Evolutionary conservation across 2,329 filamentous ascomycete species (phyloP), one percentile per base, ranked within the genome.

Genomic region (Ceratocystis destructans): DNA sequence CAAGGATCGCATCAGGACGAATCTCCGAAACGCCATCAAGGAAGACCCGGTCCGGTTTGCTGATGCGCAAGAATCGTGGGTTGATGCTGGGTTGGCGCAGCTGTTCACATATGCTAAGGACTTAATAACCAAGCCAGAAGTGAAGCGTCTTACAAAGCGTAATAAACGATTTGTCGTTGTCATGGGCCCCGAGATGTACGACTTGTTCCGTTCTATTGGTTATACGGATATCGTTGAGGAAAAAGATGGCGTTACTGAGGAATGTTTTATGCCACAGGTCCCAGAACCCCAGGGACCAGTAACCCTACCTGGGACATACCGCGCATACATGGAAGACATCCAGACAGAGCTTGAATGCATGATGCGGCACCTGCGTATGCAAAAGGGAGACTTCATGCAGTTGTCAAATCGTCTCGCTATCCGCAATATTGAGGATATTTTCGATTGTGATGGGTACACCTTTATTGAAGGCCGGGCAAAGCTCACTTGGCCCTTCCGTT

Each of bases 91-190:
- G 0, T 74, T 79, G 2, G 64, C 71, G 5, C 81, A 80, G 10
- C 72, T 84, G 2, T 77, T 79, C 66, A 78, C 77, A 5, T 84
- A 84, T 62, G 72, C 83, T 2, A 78, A 76, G 41, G 81, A 84
- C 67, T 74, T 80, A 5, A 74, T 80, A 2, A 75, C 77, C 0
- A 72, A 73, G 1, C 72, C 73, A 0, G 74, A 75, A 7, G 72
- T 72, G 0, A 74, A 79, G 57, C 79, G 74, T 62, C 83, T 85
- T 45, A 81, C 81, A 1, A 80, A 80, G 64, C 74, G 82, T 1
- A 85, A 85, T 70, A 84, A 83, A 71, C 77, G 79, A 15, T 84
- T 84, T 65, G 74, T 74, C 31, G 78, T 83, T 1, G 75, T 82
- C 5, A 83, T 84, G 66, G 80, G 81, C 0, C 75, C 76, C 3